Evolutionary conservation across 2,329 filamentous ascomycete genomes (phyloP), one percentile per base, ranked within the genome.

Genomic region (Phialophora tarda): DNA sequence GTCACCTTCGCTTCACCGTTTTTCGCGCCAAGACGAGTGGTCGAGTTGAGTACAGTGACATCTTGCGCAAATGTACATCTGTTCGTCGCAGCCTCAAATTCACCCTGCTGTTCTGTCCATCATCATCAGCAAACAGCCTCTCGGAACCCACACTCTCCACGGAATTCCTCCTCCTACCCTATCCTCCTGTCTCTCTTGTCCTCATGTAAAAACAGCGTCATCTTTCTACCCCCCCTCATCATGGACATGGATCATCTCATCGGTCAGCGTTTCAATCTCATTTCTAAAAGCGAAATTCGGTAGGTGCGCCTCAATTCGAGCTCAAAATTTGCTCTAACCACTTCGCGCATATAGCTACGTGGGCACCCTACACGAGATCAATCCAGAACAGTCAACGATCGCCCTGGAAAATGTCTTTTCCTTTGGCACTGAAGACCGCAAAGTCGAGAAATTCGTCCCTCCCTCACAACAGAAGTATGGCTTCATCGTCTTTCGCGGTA

Each of bases 401-500:
- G 96, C 95, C 50, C 88, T 99, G 71, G 93, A 99, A 78, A 94
- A 97, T 86, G 95, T 99, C 78, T 88, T 89, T 70, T 98, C 94
- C 3, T 96, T 90, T 77, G 95, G 95, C 73, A 97, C 95, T 32
- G 95, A 99, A 82, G 93, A 93, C 64, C 91, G 95, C 71, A 90
- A 89, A 76, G 87, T 85, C 72, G 86, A 89, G 21, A 91, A 96
- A 71, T 93, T 97, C 80, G 91, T 97, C 65, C 82, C 90, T 44
- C 86, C 92, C 3, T 94, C 92, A 38, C 89, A 95, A 69, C 91
- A 91, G 77, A 86, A 97, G 75, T 99, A 97, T 83, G 95, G 98
- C 78, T 98, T 97, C 82, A 98, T 99, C 76, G 93, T 99, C 71
- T 99, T 99, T 80, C 90, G 94, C 68, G 95, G 95, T 74, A 97